Evolutionary conservation across 2,329 filamentous ascomycete genomes (phyloP).

Genomic region (Didymella arachidicola): DNA sequence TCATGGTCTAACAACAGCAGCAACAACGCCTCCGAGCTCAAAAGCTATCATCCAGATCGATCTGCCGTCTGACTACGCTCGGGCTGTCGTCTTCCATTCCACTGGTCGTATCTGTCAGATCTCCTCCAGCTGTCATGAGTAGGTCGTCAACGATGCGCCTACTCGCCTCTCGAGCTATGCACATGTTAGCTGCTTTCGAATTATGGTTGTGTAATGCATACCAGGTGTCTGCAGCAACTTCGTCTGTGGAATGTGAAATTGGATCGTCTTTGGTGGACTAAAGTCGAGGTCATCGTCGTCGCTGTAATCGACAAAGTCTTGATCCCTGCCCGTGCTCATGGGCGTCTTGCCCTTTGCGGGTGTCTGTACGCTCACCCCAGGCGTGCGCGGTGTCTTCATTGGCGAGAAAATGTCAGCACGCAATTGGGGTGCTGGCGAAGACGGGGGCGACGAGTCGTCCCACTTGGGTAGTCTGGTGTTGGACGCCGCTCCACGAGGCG

Average conservation of each 20-base stretch:
- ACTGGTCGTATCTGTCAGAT: constrained; percentile 57
- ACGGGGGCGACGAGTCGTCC: constrained; percentile 59
- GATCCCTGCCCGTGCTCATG: constrained; percentile 60
- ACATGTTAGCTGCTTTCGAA: constrained; percentile 17
- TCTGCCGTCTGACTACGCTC: constrained; percentile 56
- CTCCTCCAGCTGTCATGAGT: constrained; percentile 74
- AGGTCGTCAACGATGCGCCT: constrained; percentile 83
- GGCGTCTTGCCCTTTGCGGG: constrained; percentile 59
- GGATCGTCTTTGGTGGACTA: constrained; percentile 93
- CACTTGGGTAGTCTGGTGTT: constrained; percentile 33
- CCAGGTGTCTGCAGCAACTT: constrained; percentile 82
- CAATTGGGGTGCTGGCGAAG: constrained; percentile 76
- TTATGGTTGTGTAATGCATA: constrained; percentile 50
- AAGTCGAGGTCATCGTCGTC: constrained; percentile 69
- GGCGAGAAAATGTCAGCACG: constrained; percentile 88
- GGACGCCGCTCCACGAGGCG: constrained; percentile 33
- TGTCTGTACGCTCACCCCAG: constrained; percentile 83
- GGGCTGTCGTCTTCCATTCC: constrained; percentile 57
- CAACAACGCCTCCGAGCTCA: constrained; percentile 26
- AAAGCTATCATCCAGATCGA: constrained; percentile 59
- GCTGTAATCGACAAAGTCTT: constrained; percentile 73
- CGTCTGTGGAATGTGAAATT: constrained; percentile 80
- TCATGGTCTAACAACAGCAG: constrained; percentile 16
- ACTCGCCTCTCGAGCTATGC: constrained; percentile 76
- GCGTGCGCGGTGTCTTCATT: constrained; percentile 69